Evolutionary conservation across 23 red algal genomes (phyloP), one percentile per base, ranked within the genome.

Genomic region (Gracilariopsis chorda): DNA sequence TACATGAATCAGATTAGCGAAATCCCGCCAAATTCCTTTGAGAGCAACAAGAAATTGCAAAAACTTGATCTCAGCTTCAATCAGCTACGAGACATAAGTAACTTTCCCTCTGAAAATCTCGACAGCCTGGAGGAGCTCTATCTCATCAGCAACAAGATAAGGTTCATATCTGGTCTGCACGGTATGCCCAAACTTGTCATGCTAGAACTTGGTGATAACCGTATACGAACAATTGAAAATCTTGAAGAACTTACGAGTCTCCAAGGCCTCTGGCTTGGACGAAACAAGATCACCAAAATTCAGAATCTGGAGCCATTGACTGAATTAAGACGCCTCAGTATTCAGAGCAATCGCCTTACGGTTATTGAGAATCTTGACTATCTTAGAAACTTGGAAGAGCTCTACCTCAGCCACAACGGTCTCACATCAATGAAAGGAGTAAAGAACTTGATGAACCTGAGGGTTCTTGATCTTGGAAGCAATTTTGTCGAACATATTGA

Each of bases 131-230:
- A 94, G 69, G 97, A 99, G 78, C 77, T 99, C 3, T 99, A 96
- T 51, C 90, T 99, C 30, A 95, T 99, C 61, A 77, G 82, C 25
- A 99, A 99, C 63, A 91, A 95, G 53, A 93, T 99, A 16, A 88
- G 41, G 51, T 17, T 42, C 16, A 94, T 96, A 17, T 39, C 33
- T 44, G 90, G 78, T 7, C 58, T 99, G 10, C 61, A 74, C 42
- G 69, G 24, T 51, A 83, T 99, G 76, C 83, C 88, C 3, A 82
- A 91, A 46, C 69, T 99, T 58, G 19, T 43, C 14, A 67, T 95
- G 73, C 77, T 99, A 39, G 97, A 99, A 83, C 74, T 99, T 36
- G 97, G 97, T n/a, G 93, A 95, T 49, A 99, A 99, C 55, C 84
- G 90, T 46, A 69, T 99, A 12, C 49, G 90, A 0, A 83, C 78